phyloP scores from a whole-genome alignment of 805 yeast genomes.

The Sugiyamaella americana region DNA sequence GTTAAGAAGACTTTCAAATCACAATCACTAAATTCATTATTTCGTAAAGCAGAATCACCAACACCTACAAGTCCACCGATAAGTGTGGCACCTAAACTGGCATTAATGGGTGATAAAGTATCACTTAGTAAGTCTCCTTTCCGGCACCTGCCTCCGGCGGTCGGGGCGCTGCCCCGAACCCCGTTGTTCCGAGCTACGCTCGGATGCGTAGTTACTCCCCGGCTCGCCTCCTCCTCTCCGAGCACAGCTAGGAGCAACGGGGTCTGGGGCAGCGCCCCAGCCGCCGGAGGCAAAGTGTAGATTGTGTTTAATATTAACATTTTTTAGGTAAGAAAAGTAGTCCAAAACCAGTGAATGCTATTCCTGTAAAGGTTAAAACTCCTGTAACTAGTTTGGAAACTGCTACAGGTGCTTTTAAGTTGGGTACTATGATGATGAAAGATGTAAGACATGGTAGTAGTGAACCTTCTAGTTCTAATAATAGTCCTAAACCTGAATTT shows the following conservation, averaged over 20 bases:
- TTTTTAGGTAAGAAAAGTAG: conserved; percentile 6
- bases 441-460: conserved; percentile 2
- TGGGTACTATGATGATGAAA: conserved; percentile 21
- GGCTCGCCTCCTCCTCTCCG: too few species aligned
- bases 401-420: conserved; percentile 26
- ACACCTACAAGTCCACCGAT: conserved; percentile 7
- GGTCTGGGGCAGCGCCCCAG: background rate
- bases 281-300: background rate
- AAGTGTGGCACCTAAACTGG: conserved; percentile 4
- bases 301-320: background rate
- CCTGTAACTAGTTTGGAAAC: conserved; percentile 20
- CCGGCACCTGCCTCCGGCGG: background rate
- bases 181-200: background rate
- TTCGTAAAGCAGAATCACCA: conserved; percentile 18
- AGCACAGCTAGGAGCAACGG: background rate
- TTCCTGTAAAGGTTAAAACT: conserved; percentile 5
- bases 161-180: background rate
- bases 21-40: conserved; percentile 32
- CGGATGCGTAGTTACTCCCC: too few species aligned
- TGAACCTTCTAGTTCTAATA: conserved; percentile 16
- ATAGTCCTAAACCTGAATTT: conserved; percentile 17
- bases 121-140: conserved; percentile 10
- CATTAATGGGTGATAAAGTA: conserved; percentile 10
- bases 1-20: conserved; percentile 32
- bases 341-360: conserved; percentile 12